phyloP scores from a whole-genome alignment of 2,329 filamentous ascomycete species.

The Macrophomina tecta region DNA sequence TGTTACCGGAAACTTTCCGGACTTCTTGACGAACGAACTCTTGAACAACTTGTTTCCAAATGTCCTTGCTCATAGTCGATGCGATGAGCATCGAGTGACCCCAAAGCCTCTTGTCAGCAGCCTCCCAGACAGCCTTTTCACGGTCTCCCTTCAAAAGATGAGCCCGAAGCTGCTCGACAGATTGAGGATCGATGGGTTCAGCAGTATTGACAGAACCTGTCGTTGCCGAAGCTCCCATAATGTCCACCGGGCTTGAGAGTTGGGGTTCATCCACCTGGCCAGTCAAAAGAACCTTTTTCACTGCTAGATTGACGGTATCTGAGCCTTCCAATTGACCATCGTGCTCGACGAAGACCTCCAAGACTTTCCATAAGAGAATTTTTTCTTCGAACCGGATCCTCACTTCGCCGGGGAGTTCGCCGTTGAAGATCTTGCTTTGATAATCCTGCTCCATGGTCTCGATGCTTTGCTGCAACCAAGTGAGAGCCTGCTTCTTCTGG shows the following conservation, averaged over 20 bases:
- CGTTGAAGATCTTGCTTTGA: conserved; percentile 54
- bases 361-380: conserved; percentile 83
- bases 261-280: conserved; percentile 26
- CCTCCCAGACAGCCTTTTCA: conserved; percentile 90
- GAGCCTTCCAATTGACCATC: conserved; percentile 83
- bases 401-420: conserved; percentile 61
- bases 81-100: conserved; percentile 94
- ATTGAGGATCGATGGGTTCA: conserved; percentile 72
- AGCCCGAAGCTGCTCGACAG: conserved; percentile 74
- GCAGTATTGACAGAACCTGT: conserved; percentile 46
- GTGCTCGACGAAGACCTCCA: conserved; percentile 81
- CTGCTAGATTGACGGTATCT: conserved; percentile 72
- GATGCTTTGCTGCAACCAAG: conserved; percentile 82
- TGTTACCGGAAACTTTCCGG: conserved; percentile 77
- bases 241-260: conserved; percentile 36
- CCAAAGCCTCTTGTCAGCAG: conserved; percentile 93
- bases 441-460: conserved; percentile 68
- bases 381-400: conserved; percentile 79
- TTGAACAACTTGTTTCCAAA: conserved; percentile 92
- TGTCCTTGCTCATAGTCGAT: conserved; percentile 71
- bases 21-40: conserved; percentile 97
- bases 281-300: conserved; percentile 69
- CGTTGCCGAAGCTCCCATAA: conserved; percentile 36
- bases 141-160: conserved; percentile 80
- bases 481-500: conserved; percentile 91